phyloP scores from a whole-genome alignment of 108 stramenopile genomes.

The Schizochytrium sp. region DNA sequence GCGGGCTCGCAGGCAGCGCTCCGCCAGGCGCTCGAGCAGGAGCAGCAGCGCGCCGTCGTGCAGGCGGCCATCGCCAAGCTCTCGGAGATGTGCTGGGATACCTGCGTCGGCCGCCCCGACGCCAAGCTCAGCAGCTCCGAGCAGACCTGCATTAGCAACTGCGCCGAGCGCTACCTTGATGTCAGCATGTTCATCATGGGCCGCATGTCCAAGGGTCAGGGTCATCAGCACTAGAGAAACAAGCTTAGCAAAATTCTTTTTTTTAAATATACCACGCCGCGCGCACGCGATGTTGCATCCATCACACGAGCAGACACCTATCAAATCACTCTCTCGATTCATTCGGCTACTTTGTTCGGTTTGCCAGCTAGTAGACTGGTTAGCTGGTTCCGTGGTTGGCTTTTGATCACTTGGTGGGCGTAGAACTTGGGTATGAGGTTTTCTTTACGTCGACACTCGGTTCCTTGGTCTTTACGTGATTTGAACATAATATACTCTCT shows the following conservation, averaged over 20 bases:
- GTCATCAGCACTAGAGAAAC: not conserved
- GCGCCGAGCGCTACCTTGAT: constrained; percentile 13
- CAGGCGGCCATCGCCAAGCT: constrained; percentile 19
- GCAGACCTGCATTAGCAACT: not conserved
- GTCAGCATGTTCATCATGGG: constrained; percentile 3
- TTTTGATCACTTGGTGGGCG: no score
- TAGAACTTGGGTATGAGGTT: no score
- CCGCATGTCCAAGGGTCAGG: not conserved
- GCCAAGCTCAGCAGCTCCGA: constrained; percentile 20
- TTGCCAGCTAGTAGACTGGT: no score
- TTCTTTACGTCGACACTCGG: no score
- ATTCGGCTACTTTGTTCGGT: no score
- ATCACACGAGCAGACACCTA: not conserved
- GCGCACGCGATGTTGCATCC: no score
- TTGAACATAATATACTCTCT: no score
- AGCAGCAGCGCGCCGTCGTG: constrained; percentile 8
- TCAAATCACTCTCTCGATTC: not conserved
- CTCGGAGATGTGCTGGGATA: constrained; percentile 17
- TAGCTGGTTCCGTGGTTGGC: no score
- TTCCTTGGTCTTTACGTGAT: no score
- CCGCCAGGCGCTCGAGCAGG: constrained; percentile 8
- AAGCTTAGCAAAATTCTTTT: no score
- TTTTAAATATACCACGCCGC: no score
- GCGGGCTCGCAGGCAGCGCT: not conserved
- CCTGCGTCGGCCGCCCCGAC: constrained; percentile 14